Percentiles rank a stretch among this genome's conserved stretches.
phyloP scores from a whole-genome alignment of 169 alveolate species.

The Toxoplasma gondii region DNA sequence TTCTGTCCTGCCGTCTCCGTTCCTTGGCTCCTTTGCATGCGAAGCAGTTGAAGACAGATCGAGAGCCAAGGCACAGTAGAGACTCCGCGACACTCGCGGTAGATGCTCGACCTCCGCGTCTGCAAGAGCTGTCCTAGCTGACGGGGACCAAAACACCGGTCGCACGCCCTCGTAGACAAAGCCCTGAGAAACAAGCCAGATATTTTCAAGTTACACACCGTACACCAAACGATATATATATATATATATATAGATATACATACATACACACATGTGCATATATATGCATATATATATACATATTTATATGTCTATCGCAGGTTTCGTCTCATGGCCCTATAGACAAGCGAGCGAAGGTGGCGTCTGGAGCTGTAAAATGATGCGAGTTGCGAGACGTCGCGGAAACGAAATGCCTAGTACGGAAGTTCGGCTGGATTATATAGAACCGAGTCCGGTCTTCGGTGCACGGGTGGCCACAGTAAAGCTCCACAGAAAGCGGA shows the following conservation, averaged over 20 bases:
- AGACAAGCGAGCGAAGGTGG: too few relatives aligned
- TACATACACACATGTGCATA: too few relatives aligned
- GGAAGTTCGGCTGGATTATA: too few relatives aligned
- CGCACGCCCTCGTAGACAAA: conserved; percentile 32
- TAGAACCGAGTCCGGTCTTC: too few relatives aligned
- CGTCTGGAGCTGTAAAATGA: too few relatives aligned
- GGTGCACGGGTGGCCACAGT: too few relatives aligned
- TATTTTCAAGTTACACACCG: too few relatives aligned
- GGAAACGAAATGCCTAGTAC: too few relatives aligned
- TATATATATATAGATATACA: neutral
- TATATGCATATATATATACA: neutral
- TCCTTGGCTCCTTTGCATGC: neutral
- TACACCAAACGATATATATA: neutral
- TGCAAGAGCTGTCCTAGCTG: conserved; percentile 68
- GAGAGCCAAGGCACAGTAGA: conserved; percentile 16
- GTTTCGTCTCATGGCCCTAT: too few relatives aligned
- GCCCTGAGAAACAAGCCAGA: neutral
- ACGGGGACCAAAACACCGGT: conserved; percentile 71
- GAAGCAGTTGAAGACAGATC: neutral
- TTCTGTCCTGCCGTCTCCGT: neutral
- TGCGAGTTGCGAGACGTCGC: too few relatives aligned
- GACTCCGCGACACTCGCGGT: conserved; percentile 13
- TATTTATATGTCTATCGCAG: neutral
- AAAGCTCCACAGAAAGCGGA: too few relatives aligned
- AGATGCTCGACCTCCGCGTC: conserved; percentile 68